Conservation (phyloP, 768 basidiomycete genomes). For the Mycena latifolia region DNA sequence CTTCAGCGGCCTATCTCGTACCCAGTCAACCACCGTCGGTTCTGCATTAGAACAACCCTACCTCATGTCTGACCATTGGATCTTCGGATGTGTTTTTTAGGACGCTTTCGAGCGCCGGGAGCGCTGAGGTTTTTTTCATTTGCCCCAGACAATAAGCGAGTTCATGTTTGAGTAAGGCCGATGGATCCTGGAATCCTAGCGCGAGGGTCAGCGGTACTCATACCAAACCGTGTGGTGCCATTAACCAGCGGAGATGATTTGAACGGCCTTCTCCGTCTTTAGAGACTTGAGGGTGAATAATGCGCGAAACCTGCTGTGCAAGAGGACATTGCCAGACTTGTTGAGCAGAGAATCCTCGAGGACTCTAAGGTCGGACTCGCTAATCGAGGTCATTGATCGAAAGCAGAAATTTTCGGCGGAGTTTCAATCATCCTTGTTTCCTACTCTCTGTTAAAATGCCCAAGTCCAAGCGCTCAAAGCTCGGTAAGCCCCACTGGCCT, state of each 20-base stretch:
- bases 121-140: slow-evolving; percentile 78
- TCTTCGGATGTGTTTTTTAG: slow-evolving; percentile 79
- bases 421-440: slow-evolving; percentile 53
- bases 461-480: slow-evolving; percentile 88
- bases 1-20: slow-evolving; percentile 89
- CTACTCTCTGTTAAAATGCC: slow-evolving; percentile 71
- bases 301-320: slow-evolving; percentile 91
- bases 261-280: slow-evolving; percentile 81
- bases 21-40: slow-evolving; percentile 26
- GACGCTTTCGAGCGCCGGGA: slow-evolving; percentile 84
- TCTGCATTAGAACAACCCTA: slow-evolving; percentile 45
- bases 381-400: slow-evolving; percentile 40
- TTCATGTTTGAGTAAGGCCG: slow-evolving; percentile 95
- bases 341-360: slow-evolving; percentile 89
- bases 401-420: slow-evolving; percentile 57
- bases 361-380: slow-evolving; percentile 66
- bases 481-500: slow-evolving; percentile 67
- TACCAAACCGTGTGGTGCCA: background rate
- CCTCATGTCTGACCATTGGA: slow-evolving; percentile 99
- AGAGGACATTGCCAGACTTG: slow-evolving; percentile 72
- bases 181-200: slow-evolving; percentile 86
- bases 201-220: slow-evolving; percentile 24
- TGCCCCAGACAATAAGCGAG: slow-evolving; percentile 98
- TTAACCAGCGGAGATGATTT: slow-evolving; percentile 87
- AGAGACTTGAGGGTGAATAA: slow-evolving; percentile 93